Evolutionary conservation across 805 yeast genomes (phyloP).

Genomic region (Candida oleophila): DNA sequence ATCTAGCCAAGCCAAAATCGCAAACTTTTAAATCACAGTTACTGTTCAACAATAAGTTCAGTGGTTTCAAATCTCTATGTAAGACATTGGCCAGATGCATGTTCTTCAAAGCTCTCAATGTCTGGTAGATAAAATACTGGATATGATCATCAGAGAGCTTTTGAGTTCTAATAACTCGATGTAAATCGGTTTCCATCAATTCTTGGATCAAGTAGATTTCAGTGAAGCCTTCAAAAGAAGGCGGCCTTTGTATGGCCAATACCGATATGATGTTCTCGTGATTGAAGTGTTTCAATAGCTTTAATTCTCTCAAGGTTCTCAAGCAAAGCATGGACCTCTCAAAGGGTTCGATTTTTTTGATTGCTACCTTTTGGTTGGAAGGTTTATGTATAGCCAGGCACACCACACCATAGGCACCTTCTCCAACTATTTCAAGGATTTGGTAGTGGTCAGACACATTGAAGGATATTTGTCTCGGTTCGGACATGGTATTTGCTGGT

Average conservation of each 20-base stretch:
- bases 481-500: not conserved
- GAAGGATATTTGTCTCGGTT: conserved; percentile 42
- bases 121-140: conserved; percentile 91
- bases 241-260: conserved; percentile 85
- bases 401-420: conserved; percentile 95
- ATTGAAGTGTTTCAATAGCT: conserved; percentile 82
- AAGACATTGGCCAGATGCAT: conserved; percentile 92
- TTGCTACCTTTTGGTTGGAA: conserved; percentile 86
- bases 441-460: conserved; percentile 64
- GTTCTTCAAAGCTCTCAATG: conserved; percentile 84
- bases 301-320: conserved; percentile 85
- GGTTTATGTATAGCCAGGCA: conserved; percentile 88
- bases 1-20: conserved; percentile 88
- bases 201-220: conserved; percentile 90
- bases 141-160: conserved; percentile 86
- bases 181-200: conserved; percentile 84
- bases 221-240: conserved; percentile 67
- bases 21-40: conserved; percentile 93
- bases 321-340: conserved; percentile 86
- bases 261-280: conserved; percentile 92
- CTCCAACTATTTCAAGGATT: conserved; percentile 78
- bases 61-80: conserved; percentile 91
- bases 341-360: conserved; percentile 91
- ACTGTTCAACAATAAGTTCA: conserved; percentile 79
- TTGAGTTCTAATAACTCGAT: conserved; percentile 79